These are phyloP conservation scores for Dalbergia cochinchinensis DNA, from an alignment of 306 rosid species.

Conservation along the genomic window DNA sequence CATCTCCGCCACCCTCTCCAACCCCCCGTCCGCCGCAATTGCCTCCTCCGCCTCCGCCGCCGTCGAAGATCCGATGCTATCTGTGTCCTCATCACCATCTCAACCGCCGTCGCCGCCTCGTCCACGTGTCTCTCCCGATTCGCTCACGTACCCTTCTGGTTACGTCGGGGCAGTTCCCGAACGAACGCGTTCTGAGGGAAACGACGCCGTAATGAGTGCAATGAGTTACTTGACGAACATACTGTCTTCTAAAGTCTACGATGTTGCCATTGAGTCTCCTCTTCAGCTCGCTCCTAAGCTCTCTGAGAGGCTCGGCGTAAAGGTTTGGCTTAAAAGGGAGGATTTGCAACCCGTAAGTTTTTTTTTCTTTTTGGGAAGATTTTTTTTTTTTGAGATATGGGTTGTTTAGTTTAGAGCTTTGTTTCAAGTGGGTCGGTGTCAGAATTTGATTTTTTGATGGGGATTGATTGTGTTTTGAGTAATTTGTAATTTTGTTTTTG, in stretches of 20 bases:
- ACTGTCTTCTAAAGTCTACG: conserved; percentile 85
- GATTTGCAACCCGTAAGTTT: conserved; percentile 87
- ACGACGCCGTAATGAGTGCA: conserved; percentile 47
- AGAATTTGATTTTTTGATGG: neutral
- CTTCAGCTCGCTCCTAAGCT: conserved; percentile 77
- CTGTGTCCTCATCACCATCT: neutral
- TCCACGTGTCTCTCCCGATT: conserved; percentile 52
- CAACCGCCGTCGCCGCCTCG: conserved; percentile 34
- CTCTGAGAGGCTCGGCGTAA: conserved; percentile 72
- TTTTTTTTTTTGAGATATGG: neutral
- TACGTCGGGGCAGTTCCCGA: conserved; percentile 80
- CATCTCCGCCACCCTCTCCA: conserved; percentile 62
- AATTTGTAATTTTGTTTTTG: no score
- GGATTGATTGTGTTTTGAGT: neutral
- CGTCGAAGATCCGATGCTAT: conserved; percentile 30
- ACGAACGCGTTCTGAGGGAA: conserved; percentile 44
- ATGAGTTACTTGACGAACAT: conserved; percentile 80
- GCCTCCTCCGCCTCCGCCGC: conserved; percentile 24
- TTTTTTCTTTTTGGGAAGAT: neutral
- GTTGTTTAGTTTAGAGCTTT: neutral
- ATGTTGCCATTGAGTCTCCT: conserved; percentile 85
- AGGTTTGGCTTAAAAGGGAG: conserved; percentile 91
- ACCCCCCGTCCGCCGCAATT: conserved; percentile 25
- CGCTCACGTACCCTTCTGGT: conserved; percentile 77
- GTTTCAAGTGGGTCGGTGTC: neutral